phyloP scores from a whole-genome alignment of 768 basidiomycete species.

The Mycena haematopus region DNA sequence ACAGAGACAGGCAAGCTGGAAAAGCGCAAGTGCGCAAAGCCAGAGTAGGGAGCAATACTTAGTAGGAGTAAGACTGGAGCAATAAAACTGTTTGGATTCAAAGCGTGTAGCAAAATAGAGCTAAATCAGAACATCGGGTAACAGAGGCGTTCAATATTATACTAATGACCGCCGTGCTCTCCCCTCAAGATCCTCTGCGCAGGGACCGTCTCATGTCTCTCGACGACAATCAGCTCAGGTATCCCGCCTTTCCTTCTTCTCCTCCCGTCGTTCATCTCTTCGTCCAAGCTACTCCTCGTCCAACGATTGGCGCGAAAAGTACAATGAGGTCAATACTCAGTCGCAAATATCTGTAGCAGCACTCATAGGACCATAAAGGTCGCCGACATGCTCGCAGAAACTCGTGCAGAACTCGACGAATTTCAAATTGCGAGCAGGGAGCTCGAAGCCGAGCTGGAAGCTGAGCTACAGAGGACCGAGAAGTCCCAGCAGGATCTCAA shows the following conservation, averaged over 20 bases:
- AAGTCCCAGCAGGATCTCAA: conserved; percentile 82
- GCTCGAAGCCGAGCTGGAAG: conserved; percentile 91
- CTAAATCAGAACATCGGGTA: conserved; percentile 4
- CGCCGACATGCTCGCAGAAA: conserved; percentile 83
- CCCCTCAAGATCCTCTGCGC: conserved; percentile 62
- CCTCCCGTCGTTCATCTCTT: conserved; percentile 29
- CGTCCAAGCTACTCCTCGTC: conserved; percentile 60
- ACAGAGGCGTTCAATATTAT: not conserved
- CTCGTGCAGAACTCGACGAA: conserved; percentile 84
- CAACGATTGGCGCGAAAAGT: conserved; percentile 79
- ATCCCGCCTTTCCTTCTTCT: conserved; percentile 32
- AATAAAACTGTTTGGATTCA: not conserved
- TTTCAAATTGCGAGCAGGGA: conserved; percentile 89
- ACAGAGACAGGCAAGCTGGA: conserved; percentile 81
- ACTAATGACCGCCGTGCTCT: conserved; percentile 69
- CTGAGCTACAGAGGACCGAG: conserved; percentile 87
- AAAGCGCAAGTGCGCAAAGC: conserved; percentile 87
- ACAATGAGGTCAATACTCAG: conserved; percentile 60
- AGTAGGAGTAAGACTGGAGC: too few species aligned
- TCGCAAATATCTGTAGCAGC: conserved; percentile 7
- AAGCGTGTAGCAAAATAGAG: not conserved
- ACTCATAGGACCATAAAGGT: conserved; percentile 45
- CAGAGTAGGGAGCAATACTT: conserved; percentile 67
- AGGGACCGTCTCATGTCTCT: conserved; percentile 66
- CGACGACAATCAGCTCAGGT: conserved; percentile 74